Base-by-base conservation (phyloP, 495 filamentous ascomycete species). In the Jackrogersella minutella region DNA sequence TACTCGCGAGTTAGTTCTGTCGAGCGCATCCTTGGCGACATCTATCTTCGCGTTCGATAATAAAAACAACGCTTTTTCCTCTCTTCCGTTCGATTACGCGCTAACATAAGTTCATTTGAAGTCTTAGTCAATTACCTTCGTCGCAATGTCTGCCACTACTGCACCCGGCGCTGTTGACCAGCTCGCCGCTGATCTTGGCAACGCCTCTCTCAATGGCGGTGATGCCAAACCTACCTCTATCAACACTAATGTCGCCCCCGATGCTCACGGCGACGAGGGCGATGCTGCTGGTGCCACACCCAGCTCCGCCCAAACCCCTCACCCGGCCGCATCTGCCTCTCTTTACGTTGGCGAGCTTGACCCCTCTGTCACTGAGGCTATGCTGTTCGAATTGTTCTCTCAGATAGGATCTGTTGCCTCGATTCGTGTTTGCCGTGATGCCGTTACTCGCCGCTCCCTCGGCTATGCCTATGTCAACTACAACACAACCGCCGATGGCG, bases 391-490 rank as follows among this genome's bases (percentile, higher is more conserved):
- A 87, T 91, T 99, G 28, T 99, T 99, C 87, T 98, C 95, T 62
- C 94, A 94, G 78, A 98, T 99, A 78, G 95, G 95, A 72, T 93
- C 96, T 76, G 95, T 99, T 73, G 95, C 95, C 68, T 99, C 95
- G 50, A 99, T 99, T 79, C 94, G 95, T 85, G 95, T 99, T 78
- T 99, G 95, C 87, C 95, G 95, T 79, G 95, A 99, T 74, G 95
- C 95, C 58, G 93, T 99, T 74, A 99, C 95, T 76, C 92, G 95
- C 74, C 95, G 96, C 78, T 99, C 95, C 63, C 91, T 99, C 64
- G 95, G 95, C 64, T 99, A 99, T 78, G 96, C 95, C 79, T 99
- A 99, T 76, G 95, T 99, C 79, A 99, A 99, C 86, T 99, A 98
- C 88, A 99, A 98, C 83, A 96, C 91, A 80, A 93, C 93, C 33